Conservation (phyloP, 768 basidiomycete genomes). For the Candolleomyces eurysporus region DNA sequence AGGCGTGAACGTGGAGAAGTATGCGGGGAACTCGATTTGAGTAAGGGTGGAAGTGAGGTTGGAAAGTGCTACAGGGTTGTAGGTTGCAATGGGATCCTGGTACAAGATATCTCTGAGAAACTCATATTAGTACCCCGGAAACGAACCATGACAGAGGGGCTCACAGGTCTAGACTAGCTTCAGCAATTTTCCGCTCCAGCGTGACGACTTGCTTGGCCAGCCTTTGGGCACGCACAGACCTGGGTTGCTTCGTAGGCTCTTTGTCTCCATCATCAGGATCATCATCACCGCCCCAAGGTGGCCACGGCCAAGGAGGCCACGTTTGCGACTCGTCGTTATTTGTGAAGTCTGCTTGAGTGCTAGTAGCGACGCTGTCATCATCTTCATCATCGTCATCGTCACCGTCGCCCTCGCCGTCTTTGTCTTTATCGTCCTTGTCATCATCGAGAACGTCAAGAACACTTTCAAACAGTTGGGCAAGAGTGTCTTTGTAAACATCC, state of each 20-base stretch:
- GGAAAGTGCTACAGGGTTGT: constrained; percentile 77
- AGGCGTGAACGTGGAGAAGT: constrained; percentile 82
- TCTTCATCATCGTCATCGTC: constrained; percentile 40
- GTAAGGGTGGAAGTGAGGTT: constrained; percentile 69
- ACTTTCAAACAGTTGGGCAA: constrained; percentile 63
- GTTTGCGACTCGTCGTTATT: constrained; percentile 41
- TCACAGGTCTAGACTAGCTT: constrained; percentile 78
- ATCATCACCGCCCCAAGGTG: constrained; percentile 67
- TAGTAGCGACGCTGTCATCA: constrained; percentile 9
- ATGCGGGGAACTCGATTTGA: constrained; percentile 80
- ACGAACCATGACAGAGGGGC: constrained; percentile 18
- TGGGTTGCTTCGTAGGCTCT: constrained; percentile 31
- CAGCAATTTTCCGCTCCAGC: constrained; percentile 77
- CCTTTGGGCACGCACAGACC: constrained; percentile 52
- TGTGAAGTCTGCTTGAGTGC: constrained; percentile 16
- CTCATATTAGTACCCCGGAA: neutral
- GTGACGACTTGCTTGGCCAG: constrained; percentile 70
- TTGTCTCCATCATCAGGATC: constrained; percentile 38
- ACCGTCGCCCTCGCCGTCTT: constrained; percentile 14
- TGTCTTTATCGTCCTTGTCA: constrained; percentile 47
- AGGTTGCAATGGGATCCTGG: constrained; percentile 82
- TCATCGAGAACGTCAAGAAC: constrained; percentile 52
- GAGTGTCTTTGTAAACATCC: constrained; percentile 66
- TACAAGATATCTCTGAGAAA: constrained; percentile 49
- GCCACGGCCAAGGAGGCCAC: constrained; percentile 86